phyloP scores from a whole-genome alignment of 1,139 yeast genomes.

The Debaryomycetaceae sp. region DNA sequence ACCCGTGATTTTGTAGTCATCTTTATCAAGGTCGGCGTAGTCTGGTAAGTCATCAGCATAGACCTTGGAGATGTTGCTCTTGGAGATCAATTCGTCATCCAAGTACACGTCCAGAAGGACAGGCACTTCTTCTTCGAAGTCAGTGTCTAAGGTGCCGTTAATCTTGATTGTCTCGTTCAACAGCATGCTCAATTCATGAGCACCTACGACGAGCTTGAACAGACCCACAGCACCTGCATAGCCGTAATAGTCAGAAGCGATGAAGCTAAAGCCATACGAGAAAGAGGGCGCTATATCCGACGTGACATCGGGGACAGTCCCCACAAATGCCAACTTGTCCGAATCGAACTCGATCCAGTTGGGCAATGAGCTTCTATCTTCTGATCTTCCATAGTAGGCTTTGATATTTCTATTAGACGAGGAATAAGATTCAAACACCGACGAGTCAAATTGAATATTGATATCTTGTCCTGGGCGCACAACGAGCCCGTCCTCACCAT shows the following conservation, averaged over 20 bases:
- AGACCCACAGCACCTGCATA: constrained; percentile 68
- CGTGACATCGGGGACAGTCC: constrained; percentile 83
- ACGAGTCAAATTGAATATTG: constrained; percentile 55
- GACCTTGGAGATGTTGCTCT: constrained; percentile 54
- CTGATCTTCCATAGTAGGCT: constrained; percentile 81
- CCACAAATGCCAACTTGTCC: constrained; percentile 64
- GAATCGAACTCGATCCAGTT: constrained; percentile 78
- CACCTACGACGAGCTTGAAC: constrained; percentile 79
- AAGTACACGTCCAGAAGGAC: constrained; percentile 50
- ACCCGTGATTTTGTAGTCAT: constrained; percentile 51
- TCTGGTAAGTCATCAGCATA: constrained; percentile 48
- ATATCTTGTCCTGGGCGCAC: constrained; percentile 67
- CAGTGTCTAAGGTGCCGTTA: constrained; percentile 64
- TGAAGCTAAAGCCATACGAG: constrained; percentile 65
- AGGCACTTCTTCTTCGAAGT: constrained; percentile 60
- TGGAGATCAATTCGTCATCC: constrained; percentile 51
- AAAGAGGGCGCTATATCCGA: constrained; percentile 86
- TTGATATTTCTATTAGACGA: constrained; percentile 46
- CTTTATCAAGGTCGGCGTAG: constrained; percentile 53
- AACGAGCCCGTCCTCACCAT: constrained; percentile 73
- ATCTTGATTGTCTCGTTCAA: constrained; percentile 49
- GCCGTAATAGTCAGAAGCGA: constrained; percentile 78
- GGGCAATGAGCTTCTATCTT: constrained; percentile 84
- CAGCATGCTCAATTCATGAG: constrained; percentile 74
- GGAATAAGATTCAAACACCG: constrained; percentile 49